phyloP scores from a whole-genome alignment of 2,329 filamentous ascomycete species.

The Epichloe sibirici region DNA sequence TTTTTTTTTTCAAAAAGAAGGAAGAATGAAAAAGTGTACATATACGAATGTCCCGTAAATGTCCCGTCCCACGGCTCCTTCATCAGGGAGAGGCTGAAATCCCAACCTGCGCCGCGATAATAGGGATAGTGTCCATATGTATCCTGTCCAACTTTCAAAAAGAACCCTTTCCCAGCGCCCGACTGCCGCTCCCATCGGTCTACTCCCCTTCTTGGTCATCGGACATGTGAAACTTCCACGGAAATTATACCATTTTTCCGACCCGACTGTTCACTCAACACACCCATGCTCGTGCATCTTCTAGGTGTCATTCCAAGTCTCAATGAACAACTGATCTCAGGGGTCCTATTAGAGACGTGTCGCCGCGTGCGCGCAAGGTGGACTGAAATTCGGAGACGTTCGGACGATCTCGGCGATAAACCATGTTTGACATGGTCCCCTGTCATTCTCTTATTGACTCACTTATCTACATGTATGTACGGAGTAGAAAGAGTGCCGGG shows the following conservation, averaged over 20 bases:
- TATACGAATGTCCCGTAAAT: too few relatives aligned
- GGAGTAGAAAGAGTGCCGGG: too few relatives aligned
- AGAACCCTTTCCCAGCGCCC: slow-evolving; percentile 1
- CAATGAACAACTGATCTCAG: neutral
- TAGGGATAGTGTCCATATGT: too few relatives aligned
- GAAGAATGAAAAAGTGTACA: too few relatives aligned
- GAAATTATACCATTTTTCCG: neutral
- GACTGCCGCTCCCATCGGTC: neutral
- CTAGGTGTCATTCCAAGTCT: neutral
- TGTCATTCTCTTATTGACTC: too few relatives aligned
- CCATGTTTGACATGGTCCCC: neutral
- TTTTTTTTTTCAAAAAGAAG: too few relatives aligned
- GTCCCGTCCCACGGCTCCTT: too few relatives aligned
- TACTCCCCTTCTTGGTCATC: neutral
- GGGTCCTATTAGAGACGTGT: neutral
- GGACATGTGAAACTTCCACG: neutral
- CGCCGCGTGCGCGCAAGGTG: neutral
- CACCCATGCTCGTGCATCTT: too few relatives aligned
- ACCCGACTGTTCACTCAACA: neutral
- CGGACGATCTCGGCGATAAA: neutral
- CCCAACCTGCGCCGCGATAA: too few relatives aligned
- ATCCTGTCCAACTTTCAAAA: neutral
- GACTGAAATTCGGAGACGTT: neutral
- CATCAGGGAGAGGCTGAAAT: too few relatives aligned
- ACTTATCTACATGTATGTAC: too few relatives aligned